Conservation (phyloP, 2,329 filamentous ascomycete genomes). For the Epichloe aotearoae region DNA sequence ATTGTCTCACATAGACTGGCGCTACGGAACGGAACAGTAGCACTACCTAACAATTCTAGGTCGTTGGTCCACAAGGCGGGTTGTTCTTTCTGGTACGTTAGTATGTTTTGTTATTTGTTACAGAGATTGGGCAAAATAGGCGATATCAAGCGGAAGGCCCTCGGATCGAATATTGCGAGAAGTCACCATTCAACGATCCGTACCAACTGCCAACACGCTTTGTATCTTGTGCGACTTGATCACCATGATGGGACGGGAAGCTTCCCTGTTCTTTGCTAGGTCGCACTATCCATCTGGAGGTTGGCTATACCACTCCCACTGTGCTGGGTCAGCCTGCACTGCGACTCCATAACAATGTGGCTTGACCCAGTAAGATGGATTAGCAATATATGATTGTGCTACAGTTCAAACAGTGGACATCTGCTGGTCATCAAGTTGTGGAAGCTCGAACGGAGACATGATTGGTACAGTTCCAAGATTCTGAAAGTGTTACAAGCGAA, state of each 20-base stretch:
- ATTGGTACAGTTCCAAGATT: background rate
- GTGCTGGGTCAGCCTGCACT: background rate
- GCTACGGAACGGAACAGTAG: too few species aligned
- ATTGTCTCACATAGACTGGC: background rate
- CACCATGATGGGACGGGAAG: background rate
- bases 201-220: too few species aligned
- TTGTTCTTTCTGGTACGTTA: too few species aligned
- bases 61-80: too few species aligned
- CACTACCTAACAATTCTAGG: too few species aligned
- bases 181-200: too few species aligned
- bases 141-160: too few species aligned
- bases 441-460: background rate
- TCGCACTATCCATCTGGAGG: background rate
- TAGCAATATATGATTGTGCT: background rate
- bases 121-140: too few species aligned
- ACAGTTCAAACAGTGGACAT: background rate
- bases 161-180: too few species aligned
- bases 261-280: background rate
- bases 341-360: background rate
- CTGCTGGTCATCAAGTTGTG: background rate
- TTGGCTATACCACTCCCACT: background rate
- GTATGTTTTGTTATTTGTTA: too few species aligned
- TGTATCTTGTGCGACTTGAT: background rate
- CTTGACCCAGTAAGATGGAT: constrained; percentile 3
- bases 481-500: background rate